Base-by-base conservation (phyloP, 768 basidiomycete species). In the Pleurotus platypus region DNA sequence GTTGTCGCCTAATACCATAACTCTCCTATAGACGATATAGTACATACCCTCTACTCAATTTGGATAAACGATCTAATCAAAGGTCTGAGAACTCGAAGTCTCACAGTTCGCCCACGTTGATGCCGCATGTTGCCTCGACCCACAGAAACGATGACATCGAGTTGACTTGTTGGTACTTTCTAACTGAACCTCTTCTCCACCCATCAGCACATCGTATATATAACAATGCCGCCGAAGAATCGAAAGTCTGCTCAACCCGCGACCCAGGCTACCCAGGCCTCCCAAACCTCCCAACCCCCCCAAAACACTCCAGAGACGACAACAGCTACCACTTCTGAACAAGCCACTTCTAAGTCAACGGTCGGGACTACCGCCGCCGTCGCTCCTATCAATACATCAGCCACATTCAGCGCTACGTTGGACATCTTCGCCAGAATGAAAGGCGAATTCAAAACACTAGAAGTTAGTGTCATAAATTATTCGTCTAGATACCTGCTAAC, bases 41-140 rank as follows among this genome's bases (percentile, higher is more conserved):
- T 54, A 54, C 51, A 54, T 54, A 39, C 51, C 51, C 51, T 38
- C 30, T 54, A 54, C 51, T 54, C 46, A 15, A 9, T 48, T 48
- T 20, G 24, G 46, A 20, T 26, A 48, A 16, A 15, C 46, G 46
- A 24, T 15, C 6, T 48, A 48, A 48, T 48, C 46, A 24, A 15
- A 9, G 20, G 46, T 48, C 27, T 26, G 46, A 15, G 22, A 48
- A 24, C 3, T 35, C 30, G 46, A 48, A 48, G 46, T 48, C 46
- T 24, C 46, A 22, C 46, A 48, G 46, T 18, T 20, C 11, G 37
- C 49, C 15, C 51, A 53, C 51, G 51, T 40, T 53, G 51, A 39
- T 15, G 38, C 51, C 51, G 39, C 51, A 22, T 53, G 51, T 9
- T 22, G 11, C 15, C 16, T 53, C 51, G 22, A 38, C 12, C 16